These are phyloP conservation scores for Conticribra weissflogii DNA, from an alignment of 108 stramenopile species.

Conservation along the genomic window DNA sequence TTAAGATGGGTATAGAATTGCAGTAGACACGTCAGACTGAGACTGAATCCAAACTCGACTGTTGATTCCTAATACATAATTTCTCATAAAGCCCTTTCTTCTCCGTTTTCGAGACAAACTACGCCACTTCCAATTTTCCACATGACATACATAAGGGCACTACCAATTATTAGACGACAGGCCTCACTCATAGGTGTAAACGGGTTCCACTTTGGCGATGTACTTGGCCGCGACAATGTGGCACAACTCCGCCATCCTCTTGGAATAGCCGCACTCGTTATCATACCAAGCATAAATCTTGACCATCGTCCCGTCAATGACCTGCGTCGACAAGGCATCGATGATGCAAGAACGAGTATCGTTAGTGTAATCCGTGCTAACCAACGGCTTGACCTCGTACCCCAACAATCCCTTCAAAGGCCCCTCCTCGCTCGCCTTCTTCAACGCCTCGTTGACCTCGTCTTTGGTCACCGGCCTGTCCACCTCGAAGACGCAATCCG, in stretches of 20 bases:
- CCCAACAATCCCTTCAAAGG: slow-evolving; percentile 90
- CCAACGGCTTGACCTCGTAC: slow-evolving; percentile 85
- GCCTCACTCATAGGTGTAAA: slow-evolving; percentile 68
- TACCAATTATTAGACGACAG: too few relatives aligned
- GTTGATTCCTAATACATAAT: too few relatives aligned
- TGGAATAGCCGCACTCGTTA: slow-evolving; percentile 92
- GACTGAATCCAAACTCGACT: too few relatives aligned
- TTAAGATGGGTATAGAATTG: too few relatives aligned
- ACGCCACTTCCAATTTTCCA: too few relatives aligned
- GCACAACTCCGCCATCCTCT: slow-evolving; percentile 90
- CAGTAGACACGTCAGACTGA: too few relatives aligned
- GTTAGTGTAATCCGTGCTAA: slow-evolving; percentile 92
- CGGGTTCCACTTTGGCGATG: slow-evolving; percentile 66
- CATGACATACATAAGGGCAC: too few relatives aligned
- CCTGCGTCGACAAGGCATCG: slow-evolving; percentile 91
- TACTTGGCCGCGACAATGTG: slow-evolving; percentile 77
- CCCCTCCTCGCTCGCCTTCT: slow-evolving; percentile 79
- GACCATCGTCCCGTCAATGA: slow-evolving; percentile 91
- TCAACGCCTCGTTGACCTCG: slow-evolving; percentile 88
- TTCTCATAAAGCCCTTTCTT: too few relatives aligned
- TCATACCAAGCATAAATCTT: slow-evolving; percentile 97
- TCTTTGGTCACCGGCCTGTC: slow-evolving; percentile 59
- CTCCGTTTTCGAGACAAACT: too few relatives aligned
- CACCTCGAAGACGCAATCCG: slow-evolving; percentile 90
- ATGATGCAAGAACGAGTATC: slow-evolving; percentile 86